Evolutionary conservation across 352 stramenopile genomes (phyloP).

Genomic region (Pythium scleroteichum): DNA sequence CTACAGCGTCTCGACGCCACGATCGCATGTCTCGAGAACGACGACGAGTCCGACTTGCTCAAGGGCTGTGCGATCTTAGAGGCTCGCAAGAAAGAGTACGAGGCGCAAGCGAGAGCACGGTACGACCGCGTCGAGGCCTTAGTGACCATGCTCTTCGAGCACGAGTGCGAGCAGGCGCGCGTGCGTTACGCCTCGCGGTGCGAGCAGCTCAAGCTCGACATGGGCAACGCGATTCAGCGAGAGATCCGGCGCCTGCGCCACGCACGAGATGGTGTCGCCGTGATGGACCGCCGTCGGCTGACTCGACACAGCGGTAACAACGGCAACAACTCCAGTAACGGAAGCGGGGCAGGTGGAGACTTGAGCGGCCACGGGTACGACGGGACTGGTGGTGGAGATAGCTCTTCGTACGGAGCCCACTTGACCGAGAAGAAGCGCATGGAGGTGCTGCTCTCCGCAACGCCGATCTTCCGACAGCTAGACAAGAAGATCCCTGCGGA

Average conservation of each 20-base stretch:
- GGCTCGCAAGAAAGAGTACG: constrained; percentile 20
- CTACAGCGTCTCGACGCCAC: constrained; percentile 13
- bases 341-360: constrained; percentile 19
- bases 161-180: constrained; percentile 42
- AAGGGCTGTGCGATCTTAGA: constrained; percentile 36
- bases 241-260: constrained; percentile 57
- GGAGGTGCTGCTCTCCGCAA: constrained; percentile 45
- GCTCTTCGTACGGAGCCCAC: constrained; percentile 32
- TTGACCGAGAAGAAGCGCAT: constrained; percentile 60
- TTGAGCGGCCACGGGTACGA: constrained; percentile 16
- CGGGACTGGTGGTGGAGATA: not conserved
- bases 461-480: constrained; percentile 51
- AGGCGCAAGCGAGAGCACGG: constrained; percentile 33
- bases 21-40: constrained; percentile 28
- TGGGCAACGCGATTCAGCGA: constrained; percentile 49
- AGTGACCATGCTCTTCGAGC: constrained; percentile 36
- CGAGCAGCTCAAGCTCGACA: constrained; percentile 47
- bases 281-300: constrained; percentile 57
- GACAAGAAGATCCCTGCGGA: constrained; percentile 34
- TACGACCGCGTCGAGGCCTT: constrained; percentile 34
- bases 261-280: constrained; percentile 61
- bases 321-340: constrained; percentile 25
- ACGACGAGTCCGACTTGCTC: constrained; percentile 39
- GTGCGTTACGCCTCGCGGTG: constrained; percentile 48
- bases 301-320: constrained; percentile 24